phyloP scores from a whole-genome alignment of 139 green algal genomes.

The Haematococcus sp. region DNA sequence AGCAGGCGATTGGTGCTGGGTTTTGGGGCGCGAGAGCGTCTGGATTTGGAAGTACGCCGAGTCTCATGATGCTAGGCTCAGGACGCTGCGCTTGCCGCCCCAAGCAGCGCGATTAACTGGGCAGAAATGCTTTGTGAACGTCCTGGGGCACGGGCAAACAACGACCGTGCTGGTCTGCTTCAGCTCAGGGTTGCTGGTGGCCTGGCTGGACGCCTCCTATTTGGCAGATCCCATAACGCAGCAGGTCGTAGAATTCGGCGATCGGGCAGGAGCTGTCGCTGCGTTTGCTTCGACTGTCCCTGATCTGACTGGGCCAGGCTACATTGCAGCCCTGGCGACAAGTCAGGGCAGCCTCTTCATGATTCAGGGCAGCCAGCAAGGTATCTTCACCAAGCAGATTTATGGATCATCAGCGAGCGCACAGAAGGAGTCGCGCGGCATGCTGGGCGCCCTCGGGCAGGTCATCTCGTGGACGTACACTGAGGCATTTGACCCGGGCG shows the following conservation, averaged over 20 bases:
- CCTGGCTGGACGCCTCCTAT: constrained; percentile 38
- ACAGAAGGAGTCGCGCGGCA: neutral
- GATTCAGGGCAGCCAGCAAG: constrained; percentile 12
- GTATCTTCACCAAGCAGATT: constrained; percentile 24
- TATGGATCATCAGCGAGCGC: neutral
- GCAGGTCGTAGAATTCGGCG: neutral
- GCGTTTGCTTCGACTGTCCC: constrained; percentile 9
- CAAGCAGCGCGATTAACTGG: neutral
- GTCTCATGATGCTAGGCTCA: neutral
- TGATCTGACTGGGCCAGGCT: constrained; percentile 7
- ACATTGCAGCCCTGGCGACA: constrained; percentile 21
- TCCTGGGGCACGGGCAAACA: neutral
- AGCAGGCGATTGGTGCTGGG: no score
- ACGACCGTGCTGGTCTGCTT: constrained; percentile 27
- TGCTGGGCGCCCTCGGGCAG: constrained; percentile 29
- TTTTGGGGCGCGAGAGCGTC: no score
- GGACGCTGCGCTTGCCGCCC: neutral
- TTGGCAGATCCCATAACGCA: constrained; percentile 19
- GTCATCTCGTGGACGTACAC: constrained; percentile 6
- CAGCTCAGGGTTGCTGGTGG: constrained; percentile 11
- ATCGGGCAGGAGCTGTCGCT: neutral
- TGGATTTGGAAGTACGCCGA: no score
- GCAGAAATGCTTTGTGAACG: neutral
- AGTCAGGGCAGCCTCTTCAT: constrained; percentile 26
- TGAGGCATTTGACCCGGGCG: constrained; percentile 34